Percentiles rank a stretch among this genome's conserved stretches.
phyloP scores from a whole-genome alignment of 2,329 filamentous ascomycete species.

The Aspergillus ochraceus region DNA sequence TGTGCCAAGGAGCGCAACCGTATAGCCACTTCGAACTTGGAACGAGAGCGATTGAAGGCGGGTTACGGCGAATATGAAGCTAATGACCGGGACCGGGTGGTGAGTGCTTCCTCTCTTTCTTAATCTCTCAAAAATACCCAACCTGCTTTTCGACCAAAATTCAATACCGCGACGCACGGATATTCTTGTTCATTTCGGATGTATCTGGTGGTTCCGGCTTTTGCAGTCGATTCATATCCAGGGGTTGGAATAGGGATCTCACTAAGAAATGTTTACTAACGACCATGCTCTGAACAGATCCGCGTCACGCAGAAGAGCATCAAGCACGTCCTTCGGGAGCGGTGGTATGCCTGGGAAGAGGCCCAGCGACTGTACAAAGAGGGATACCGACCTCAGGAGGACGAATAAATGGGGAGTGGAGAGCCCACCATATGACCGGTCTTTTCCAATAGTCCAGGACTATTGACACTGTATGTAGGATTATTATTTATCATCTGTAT shows the following conservation, averaged over 20 bases:
- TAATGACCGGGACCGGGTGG: slow-evolving; percentile 62
- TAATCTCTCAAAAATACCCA: too few relatives aligned
- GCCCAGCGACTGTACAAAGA: slow-evolving; percentile 38
- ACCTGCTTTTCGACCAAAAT: not conserved
- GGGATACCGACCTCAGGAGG: slow-evolving; percentile 37
- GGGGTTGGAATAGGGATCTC: not conserved
- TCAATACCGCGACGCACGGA: too few relatives aligned
- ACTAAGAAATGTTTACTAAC: not conserved
- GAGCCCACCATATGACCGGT: slow-evolving; percentile 2
- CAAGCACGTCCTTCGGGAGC: slow-evolving; percentile 80
- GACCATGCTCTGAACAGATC: slow-evolving; percentile 57
- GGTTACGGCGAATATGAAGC: slow-evolving; percentile 74
- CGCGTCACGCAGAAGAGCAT: slow-evolving; percentile 76
- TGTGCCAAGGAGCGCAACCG: slow-evolving; percentile 90
- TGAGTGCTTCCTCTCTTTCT: slow-evolving; percentile 46
- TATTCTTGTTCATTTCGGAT: not conserved
- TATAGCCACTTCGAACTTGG: slow-evolving; percentile 72
- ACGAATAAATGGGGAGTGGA: slow-evolving; percentile 19
- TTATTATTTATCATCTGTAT: slow-evolving; percentile 3
- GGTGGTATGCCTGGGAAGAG: slow-evolving; percentile 76
- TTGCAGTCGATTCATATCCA: not conserved
- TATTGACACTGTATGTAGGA: slow-evolving; percentile 5
- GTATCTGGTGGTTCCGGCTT: not conserved
- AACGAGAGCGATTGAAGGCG: slow-evolving; percentile 66
- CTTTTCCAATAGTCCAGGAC: not conserved